These are phyloP conservation scores for Alternaria arbusti DNA, from an alignment of 2,329 filamentous ascomycete species.

Conservation along the genomic window DNA sequence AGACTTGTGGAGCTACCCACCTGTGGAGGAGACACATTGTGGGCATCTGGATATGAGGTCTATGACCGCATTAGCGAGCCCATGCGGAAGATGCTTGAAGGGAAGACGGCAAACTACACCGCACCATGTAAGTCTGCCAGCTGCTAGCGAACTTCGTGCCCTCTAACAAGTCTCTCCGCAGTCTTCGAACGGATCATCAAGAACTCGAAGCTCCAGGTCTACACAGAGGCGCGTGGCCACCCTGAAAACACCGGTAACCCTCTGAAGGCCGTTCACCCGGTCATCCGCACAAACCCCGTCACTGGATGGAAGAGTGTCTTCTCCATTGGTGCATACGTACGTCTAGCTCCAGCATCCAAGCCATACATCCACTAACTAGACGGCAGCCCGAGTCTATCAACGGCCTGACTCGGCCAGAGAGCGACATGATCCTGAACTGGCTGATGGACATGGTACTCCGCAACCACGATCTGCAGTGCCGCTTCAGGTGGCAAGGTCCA, in stretches of 20 bases:
- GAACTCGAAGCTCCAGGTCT: conserved; percentile 1
- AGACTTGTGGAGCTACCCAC: background rate
- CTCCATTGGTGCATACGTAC: conserved; percentile 40
- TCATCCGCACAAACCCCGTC: conserved; percentile 64
- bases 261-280: conserved; percentile 57
- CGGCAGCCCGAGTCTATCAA: conserved; percentile 4
- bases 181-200: conserved; percentile 9
- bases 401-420: conserved; percentile 3
- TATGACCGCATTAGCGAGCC: conserved; percentile 8
- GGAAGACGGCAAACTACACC: conserved; percentile 5
- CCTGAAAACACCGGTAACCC: conserved; percentile 58
- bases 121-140: conserved; percentile 3
- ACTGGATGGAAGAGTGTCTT: conserved; percentile 63
- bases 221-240: conserved; percentile 50
- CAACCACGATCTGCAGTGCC: conserved; percentile 53
- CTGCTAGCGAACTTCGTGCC: background rate
- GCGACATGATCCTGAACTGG: conserved; percentile 7
- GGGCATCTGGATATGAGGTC: conserved; percentile 7
- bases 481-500: conserved; percentile 46
- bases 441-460: conserved; percentile 7
- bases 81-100: conserved; percentile 7
- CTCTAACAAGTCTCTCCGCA: background rate
- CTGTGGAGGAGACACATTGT: conserved; percentile 7
- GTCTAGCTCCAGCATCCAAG: conserved; percentile 19
- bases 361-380: conserved; percentile 30